Evolutionary conservation across 2,329 filamentous ascomycete genomes (phyloP).

Genomic region (Lachnellula occidentalis): DNA sequence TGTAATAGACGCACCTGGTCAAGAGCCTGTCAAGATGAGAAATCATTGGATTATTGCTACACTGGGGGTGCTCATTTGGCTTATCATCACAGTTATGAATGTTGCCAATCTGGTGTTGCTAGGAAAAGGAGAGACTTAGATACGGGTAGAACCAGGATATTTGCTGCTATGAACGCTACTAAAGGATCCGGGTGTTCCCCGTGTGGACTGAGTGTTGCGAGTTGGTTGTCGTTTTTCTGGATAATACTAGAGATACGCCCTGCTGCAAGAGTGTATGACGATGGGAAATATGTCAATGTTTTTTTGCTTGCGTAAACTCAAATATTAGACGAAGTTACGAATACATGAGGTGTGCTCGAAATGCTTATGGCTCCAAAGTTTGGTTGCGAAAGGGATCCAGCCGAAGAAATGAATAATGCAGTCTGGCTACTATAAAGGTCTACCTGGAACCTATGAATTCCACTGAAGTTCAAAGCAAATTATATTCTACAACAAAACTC

Average conservation of each 20-base stretch:
- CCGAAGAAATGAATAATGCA: no score
- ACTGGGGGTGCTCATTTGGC: constrained; percentile 61
- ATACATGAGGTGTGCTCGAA: background rate
- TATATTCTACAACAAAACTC: no score
- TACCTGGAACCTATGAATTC: no score
- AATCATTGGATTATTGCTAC: constrained; percentile 62
- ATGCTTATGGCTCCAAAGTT: background rate
- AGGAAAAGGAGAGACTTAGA: constrained; percentile 34
- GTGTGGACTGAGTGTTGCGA: no score
- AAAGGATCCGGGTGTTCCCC: background rate
- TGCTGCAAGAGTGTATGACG: background rate
- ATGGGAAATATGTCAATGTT: background rate
- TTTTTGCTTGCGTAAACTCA: no score
- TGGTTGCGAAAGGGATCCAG: background rate
- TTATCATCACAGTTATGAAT: constrained; percentile 72
- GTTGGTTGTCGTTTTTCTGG: background rate
- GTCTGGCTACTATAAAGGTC: no score
- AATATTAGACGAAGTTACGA: background rate
- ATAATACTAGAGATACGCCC: background rate
- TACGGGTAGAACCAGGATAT: background rate
- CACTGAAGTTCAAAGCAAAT: no score
- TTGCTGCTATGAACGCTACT: background rate
- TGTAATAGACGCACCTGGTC: background rate
- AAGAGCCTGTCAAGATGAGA: constrained; percentile 48
- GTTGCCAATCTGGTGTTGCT: constrained; percentile 68